Evolutionary conservation across 768 basidiomycete genomes (phyloP), one percentile per base, ranked within the genome.

Genomic region (Sporobolomyces roseus): DNA sequence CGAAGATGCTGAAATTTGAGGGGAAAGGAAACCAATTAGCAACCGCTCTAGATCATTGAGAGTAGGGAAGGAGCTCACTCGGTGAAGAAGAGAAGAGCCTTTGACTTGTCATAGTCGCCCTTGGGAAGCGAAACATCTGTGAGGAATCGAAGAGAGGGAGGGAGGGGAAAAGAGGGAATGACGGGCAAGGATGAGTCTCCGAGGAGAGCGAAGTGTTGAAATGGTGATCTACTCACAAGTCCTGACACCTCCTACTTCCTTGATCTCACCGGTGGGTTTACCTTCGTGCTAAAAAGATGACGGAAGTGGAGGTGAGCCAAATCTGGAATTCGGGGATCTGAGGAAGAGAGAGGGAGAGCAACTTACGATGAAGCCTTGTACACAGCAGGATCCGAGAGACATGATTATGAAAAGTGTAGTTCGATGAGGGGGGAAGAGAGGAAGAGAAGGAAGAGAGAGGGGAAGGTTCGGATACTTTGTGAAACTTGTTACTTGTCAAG

Each of bases 81-180:
- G 4, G 83, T 63, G 30, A 87, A 75, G 79, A 80, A 84, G 32
- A 87, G 80, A 54, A 87, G 61, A 32, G 81, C 84, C 75, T 85
- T 86, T 71, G 83, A 80, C 77, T 84, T 83, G 61, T 76, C 71
- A n/a, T 72, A 75, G 33, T 74, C 71, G 23, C 69, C 76, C n/a
- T 76, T 64, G 17, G 86, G 86, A 1, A 83, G 84, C 1, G 83
- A 82, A 58, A 85, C 80, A 68, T 87, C 71, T 72, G 56, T 3
- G 14, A n/a, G 27, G 23, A 10, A 29, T 4, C 14, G 56, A 29
- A 6, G 56, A 45, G 45, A 23, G 19, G 1, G 21, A 0, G n/a
- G 38, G 38, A 17, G 38, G 17, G 38, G 38, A 41, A 23, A 46
- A 46, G 23, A 13, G 45, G 12, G 21, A 6, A 46, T 46, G 13